A percentile compares a stretch with the other conserved stretches of the same genome.
Evolutionary conservation across 2,329 filamentous ascomycete species (phyloP).

Genomic region (Dactylellina parvicollis): DNA sequence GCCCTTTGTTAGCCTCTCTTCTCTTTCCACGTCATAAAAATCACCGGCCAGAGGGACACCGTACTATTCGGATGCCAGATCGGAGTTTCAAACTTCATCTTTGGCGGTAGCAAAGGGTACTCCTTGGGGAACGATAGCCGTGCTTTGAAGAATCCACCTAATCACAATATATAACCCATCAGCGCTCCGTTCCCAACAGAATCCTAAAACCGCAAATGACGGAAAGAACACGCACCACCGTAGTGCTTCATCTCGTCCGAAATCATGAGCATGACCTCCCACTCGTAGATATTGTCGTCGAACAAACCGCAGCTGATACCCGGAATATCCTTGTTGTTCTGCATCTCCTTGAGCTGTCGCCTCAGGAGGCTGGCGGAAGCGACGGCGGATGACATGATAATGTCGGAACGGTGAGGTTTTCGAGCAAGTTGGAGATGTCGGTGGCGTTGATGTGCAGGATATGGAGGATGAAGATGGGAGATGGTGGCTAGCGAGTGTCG

Average conservation of each 20-base stretch:
- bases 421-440: neutral
- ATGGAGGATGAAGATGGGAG: neutral
- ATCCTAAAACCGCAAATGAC: neutral
- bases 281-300: conserved; percentile 89
- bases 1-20: no score
- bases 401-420: neutral
- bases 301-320: conserved; percentile 93
- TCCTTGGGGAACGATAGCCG: conserved; percentile 81
- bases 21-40: no score
- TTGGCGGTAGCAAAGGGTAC: conserved; percentile 88
- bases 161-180: conserved; percentile 9
- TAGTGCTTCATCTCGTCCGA: conserved; percentile 93
- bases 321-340: conserved; percentile 86
- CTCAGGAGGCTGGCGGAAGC: conserved; percentile 78
- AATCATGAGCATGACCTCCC: conserved; percentile 99
- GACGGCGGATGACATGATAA: conserved; percentile 39
- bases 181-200: conserved; percentile 1
- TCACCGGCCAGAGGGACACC: conserved; percentile 57
- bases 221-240: conserved; percentile 71
- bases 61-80: conserved; percentile 91
- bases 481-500: neutral
- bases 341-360: conserved; percentile 93
- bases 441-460: neutral
- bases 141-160: conserved; percentile 92
- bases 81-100: conserved; percentile 83